Evolutionary conservation across 2,329 filamentous ascomycete species (phyloP).

Genomic region (Dactylellina parvicollis): DNA sequence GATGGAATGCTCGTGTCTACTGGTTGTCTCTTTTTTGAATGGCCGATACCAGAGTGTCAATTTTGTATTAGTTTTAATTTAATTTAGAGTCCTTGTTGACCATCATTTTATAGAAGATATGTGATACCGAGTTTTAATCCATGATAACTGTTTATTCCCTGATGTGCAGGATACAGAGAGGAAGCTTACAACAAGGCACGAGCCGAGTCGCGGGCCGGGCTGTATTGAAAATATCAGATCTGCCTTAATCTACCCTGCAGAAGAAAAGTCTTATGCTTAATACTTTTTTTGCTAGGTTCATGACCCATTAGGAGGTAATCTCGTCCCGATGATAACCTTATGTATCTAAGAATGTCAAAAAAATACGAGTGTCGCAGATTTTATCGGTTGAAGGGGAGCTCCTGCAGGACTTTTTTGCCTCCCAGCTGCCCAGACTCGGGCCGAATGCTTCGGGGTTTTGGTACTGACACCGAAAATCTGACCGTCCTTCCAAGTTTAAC

Average conservation of each 20-base stretch:
- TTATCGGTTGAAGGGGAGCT: constrained; percentile 22
- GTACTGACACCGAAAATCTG: not conserved
- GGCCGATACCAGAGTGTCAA: not conserved
- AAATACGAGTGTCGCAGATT: constrained; percentile 5
- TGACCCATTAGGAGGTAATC: not conserved
- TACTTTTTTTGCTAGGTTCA: not conserved
- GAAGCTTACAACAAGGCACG: no score
- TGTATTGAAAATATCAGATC: not conserved
- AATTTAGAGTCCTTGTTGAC: no score
- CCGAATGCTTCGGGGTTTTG: not conserved
- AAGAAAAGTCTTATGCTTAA: not conserved
- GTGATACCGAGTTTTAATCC: no score
- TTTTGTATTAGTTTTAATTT: not conserved
- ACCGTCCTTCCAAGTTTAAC: not conserved
- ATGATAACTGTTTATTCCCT: no score
- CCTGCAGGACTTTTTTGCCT: constrained; percentile 13
- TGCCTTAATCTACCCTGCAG: not conserved
- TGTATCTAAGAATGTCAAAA: constrained; percentile 4
- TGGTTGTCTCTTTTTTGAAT: not conserved
- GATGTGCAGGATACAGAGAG: no score
- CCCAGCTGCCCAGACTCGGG: no score
- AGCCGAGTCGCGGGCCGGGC: not conserved
- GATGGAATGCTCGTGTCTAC: no score
- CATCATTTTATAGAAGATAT: no score
- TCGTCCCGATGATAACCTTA: constrained; percentile 47